Percentiles rank a stretch among this genome's conserved stretches.
Evolutionary conservation across 1,284 basidiomycete species (phyloP).

Genomic region (Pseudozyma pruni): DNA sequence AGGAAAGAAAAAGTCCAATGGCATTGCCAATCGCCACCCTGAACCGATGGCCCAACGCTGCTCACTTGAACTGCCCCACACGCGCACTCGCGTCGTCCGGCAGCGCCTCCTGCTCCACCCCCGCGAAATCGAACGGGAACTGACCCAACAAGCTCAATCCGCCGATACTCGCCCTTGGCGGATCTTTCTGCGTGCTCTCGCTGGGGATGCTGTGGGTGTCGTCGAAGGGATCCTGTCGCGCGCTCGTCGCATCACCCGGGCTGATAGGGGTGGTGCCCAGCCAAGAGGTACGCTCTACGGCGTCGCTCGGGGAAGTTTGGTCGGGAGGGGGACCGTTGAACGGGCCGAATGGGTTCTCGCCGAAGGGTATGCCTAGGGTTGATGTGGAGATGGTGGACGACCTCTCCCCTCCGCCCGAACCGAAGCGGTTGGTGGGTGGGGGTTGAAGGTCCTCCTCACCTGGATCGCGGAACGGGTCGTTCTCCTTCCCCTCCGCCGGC

Average conservation of each 20-base stretch:
- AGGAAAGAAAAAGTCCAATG: too few relatives aligned
- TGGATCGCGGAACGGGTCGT: conserved; percentile 29
- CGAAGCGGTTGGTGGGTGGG: conserved; percentile 12
- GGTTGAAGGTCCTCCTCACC: neutral
- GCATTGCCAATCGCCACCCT: too few relatives aligned
- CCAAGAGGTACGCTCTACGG: conserved; percentile 14
- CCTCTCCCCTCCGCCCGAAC: neutral
- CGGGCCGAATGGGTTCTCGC: conserved; percentile 28
- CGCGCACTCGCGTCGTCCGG: conserved; percentile 15
- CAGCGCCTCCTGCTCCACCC: neutral
- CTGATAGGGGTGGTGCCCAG: neutral
- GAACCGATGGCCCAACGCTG: too few relatives aligned
- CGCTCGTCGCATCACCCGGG: neutral
- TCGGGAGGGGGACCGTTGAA: neutral
- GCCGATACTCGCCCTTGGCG: conserved; percentile 16
- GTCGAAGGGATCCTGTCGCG: conserved; percentile 12
- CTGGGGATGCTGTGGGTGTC: neutral
- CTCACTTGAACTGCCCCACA: conserved; percentile 16
- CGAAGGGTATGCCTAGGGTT: conserved; percentile 46
- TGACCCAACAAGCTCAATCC: conserved; percentile 29
- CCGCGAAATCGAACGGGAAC: conserved; percentile 21
- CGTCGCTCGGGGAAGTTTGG: conserved; percentile 16
- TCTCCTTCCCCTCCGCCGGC: neutral
- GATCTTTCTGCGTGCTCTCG: neutral
- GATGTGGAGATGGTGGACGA: conserved; percentile 17